A percentile compares a stretch with the other conserved stretches of the same genome.
phyloP scores from a whole-genome alignment of 2,329 filamentous ascomycete genomes.

The Ophiostoma quercus region DNA sequence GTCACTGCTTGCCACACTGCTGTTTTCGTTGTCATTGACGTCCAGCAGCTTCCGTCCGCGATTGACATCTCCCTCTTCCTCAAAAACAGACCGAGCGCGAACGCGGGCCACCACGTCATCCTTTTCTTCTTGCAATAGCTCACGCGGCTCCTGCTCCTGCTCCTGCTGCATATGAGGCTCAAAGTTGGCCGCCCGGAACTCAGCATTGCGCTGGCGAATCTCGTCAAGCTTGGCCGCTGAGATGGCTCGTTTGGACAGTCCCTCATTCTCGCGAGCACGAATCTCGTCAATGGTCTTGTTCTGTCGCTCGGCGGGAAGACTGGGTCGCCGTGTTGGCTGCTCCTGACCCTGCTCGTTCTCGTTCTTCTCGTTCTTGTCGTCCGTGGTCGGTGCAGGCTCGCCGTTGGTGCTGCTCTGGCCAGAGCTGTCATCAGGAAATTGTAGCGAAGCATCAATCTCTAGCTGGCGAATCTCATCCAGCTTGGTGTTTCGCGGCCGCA shows the following conservation, averaged over 20 bases:
- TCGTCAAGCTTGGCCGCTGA: slow-evolving; percentile 49
- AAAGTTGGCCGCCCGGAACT: slow-evolving; percentile 28
- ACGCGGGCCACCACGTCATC: slow-evolving; percentile 12
- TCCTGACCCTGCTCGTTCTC: slow-evolving; percentile 17
- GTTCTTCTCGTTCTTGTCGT: neutral
- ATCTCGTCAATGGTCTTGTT: slow-evolving; percentile 50
- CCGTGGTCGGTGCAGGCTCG: neutral
- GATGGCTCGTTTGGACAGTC: slow-evolving; percentile 43
- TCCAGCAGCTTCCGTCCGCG: slow-evolving; percentile 17
- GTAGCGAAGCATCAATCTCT: slow-evolving; percentile 28
- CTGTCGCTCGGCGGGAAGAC: slow-evolving; percentile 27
- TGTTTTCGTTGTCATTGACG: slow-evolving; percentile 1
- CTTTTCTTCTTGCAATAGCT: slow-evolving; percentile 23
- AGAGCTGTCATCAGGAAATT: slow-evolving; percentile 28
- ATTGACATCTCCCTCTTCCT: slow-evolving; percentile 30
- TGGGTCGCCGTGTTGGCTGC: neutral
- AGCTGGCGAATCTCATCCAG: slow-evolving; percentile 41
- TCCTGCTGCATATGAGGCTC: slow-evolving; percentile 31
- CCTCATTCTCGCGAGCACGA: slow-evolving; percentile 39
- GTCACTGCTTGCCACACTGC: slow-evolving; percentile 24
- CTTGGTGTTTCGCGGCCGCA: slow-evolving; percentile 37
- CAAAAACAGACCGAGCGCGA: neutral
- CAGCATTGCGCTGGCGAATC: slow-evolving; percentile 47
- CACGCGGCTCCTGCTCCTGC: slow-evolving; percentile 30
- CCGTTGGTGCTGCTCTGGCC: neutral